These are phyloP conservation scores for Sarcodon sp. DNA, from an alignment of 768 basidiomycete species.

Conservation along the genomic window DNA sequence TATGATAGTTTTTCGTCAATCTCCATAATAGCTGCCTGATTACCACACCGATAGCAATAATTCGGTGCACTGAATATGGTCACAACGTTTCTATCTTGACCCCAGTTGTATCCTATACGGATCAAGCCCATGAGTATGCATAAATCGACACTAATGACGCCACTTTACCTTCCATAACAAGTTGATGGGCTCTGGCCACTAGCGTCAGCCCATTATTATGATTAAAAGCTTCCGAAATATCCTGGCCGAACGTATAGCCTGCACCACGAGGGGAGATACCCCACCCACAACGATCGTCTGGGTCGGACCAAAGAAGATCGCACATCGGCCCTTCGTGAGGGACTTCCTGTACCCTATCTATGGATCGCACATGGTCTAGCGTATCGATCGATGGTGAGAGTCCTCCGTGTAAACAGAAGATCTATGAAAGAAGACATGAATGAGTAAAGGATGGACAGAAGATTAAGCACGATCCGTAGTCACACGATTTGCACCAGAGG, in stretches of 20 bases:
- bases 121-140: constrained; percentile 2
- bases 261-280: constrained; percentile 98
- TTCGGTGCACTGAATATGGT: constrained; percentile 99
- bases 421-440: constrained; percentile 33
- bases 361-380: constrained; percentile 96
- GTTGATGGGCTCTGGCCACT: constrained; percentile 86
- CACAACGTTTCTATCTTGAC: constrained; percentile 97
- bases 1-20: constrained; percentile 97
- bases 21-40: constrained; percentile 99
- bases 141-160: constrained; percentile 1
- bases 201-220: constrained; percentile 98
- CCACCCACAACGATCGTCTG: constrained; percentile 99
- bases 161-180: constrained; percentile 89
- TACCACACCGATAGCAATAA: constrained; percentile 99
- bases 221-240: constrained; percentile 98
- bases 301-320: constrained; percentile 98
- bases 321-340: constrained; percentile 99
- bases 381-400: constrained; percentile 99
- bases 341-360: constrained; percentile 98
- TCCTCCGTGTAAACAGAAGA: constrained; percentile 97
- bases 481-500: not conserved
- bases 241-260: constrained; percentile 98
- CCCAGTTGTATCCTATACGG: constrained; percentile 79
- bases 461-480: constrained; percentile 1
- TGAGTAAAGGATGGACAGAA: not conserved